Evolutionary conservation across 257 asterid genomes (phyloP), one percentile per base, ranked within the genome.

Genomic region (Solanum medicagineum): DNA sequence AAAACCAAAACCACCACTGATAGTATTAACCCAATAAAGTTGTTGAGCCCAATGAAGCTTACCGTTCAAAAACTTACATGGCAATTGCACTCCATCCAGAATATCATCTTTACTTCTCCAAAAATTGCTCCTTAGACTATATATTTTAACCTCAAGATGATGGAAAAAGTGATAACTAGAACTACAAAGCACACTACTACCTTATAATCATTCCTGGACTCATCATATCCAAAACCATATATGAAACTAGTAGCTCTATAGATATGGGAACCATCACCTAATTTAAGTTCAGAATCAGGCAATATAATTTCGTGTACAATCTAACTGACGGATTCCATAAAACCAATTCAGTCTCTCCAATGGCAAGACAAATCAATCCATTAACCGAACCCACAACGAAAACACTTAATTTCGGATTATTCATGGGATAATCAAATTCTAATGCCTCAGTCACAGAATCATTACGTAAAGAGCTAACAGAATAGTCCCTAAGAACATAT

Each of bases 181-280:
- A 19, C 84, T 17, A 53, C 83, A 40, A 45, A 47, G 29, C 36
- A 73, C 19, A 54, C 84, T 54, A 90, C 85, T 10, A 87, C 87
- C 57, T 89, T 90, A 20, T 89, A 89, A 85, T 93, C 94, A 81
- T 89, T 87, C 3, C 54, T 87, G 1, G 81, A 86, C 47, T 85
- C 87, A 73, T 90, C 94, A 82, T 49, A 93, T 47, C 92, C 93
- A n/a, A 93, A 75, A 20, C 96, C 94, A 75, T 19, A 70, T 1
- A 17, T 10, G 26, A 63, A 19, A 24, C 5, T 26, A 26, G 40
- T 2, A 63, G 15, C n/a, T 57, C 65, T 57, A 20, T 57, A 7
- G 17, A 6, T 15, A 63, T 1, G 15, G 29, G 7, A 36, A 36
- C 40, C 40, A 36, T 36, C 5, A 36, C 40, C 40, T 3, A 36